These are phyloP conservation scores for Euphrasia confusa DNA, from an alignment of 257 asterid genomes.

Conservation along the genomic window DNA sequence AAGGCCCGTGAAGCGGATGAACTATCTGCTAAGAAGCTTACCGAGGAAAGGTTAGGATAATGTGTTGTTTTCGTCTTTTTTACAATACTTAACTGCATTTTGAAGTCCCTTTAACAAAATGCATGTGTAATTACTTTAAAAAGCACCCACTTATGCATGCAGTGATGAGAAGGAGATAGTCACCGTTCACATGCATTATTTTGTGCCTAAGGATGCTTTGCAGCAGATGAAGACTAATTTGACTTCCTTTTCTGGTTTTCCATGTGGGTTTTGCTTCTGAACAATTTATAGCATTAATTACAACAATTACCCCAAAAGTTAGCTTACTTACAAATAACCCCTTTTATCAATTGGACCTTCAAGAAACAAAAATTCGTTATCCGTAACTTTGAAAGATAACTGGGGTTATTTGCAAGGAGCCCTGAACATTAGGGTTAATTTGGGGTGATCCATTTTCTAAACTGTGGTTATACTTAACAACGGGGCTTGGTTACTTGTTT, in stretches of 20 bases:
- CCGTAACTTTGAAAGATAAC: neutral
- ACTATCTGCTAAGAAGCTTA: constrained; percentile 49
- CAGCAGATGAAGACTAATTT: constrained; percentile 43
- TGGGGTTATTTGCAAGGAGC: neutral
- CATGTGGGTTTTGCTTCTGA: constrained; percentile 40
- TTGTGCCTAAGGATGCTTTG: constrained; percentile 68
- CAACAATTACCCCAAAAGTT: neutral
- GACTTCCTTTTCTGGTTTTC: constrained; percentile 43
- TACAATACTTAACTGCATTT: constrained; percentile 10
- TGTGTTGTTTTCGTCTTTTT: constrained; percentile 13
- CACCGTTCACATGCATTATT: constrained; percentile 35
- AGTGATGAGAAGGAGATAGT: constrained; percentile 52
- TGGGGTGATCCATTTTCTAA: neutral
- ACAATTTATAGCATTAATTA: constrained; percentile 6
- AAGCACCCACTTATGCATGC: constrained; percentile 24
- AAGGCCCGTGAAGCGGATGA: constrained; percentile 80
- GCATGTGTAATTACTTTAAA: constrained; percentile 12
- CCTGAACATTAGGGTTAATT: neutral
- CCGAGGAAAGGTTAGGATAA: constrained; percentile 42
- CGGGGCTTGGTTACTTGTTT: constrained; percentile 26
- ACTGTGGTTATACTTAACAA: constrained; percentile 9
- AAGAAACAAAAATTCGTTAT: neutral
- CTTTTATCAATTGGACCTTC: neutral
- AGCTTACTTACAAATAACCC: neutral
- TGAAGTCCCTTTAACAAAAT: constrained; percentile 18